A percentile compares a stretch with the other conserved stretches of the same genome.
These are phyloP conservation scores for Colletotrichum truncatum DNA, from an alignment of 2,329 filamentous ascomycete species.

Conservation along the genomic window DNA sequence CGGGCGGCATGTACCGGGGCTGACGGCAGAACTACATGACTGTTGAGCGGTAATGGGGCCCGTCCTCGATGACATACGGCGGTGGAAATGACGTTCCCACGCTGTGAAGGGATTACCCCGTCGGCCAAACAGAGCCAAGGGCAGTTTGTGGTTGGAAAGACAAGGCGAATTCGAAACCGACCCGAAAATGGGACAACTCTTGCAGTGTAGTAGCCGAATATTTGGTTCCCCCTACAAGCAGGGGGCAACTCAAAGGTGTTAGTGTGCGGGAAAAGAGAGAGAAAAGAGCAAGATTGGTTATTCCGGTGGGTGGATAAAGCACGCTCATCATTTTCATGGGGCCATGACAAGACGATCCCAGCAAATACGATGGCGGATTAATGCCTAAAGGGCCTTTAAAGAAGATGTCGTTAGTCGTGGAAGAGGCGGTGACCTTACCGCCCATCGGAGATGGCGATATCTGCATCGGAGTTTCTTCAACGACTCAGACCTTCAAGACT, in stretches of 20 bases:
- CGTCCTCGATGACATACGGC: background rate
- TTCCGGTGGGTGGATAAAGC: background rate
- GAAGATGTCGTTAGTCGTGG: constrained; percentile 17
- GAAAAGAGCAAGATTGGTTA: background rate
- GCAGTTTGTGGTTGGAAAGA: background rate
- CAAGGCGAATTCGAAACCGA: constrained; percentile 8
- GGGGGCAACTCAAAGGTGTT: too few species aligned
- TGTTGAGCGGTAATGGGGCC: background rate
- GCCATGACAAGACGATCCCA: background rate
- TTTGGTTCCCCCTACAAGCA: too few species aligned
- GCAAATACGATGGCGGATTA: constrained; percentile 5
- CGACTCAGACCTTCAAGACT: background rate
- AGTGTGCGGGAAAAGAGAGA: too few species aligned
- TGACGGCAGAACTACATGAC: background rate
- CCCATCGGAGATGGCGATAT: constrained; percentile 15
- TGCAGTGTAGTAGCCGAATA: background rate
- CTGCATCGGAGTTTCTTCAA: background rate
- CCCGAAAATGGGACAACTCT: constrained; percentile 1
- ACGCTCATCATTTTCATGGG: background rate
- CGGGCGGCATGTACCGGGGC: constrained; percentile 19
- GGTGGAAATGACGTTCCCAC: constrained; percentile 1
- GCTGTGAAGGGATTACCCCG: constrained; percentile 9
- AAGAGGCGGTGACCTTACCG: constrained; percentile 25
- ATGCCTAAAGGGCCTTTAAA: background rate
- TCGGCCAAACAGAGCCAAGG: background rate